Conservation (phyloP, 208 protist species). For the Lotmaria passim region DNA sequence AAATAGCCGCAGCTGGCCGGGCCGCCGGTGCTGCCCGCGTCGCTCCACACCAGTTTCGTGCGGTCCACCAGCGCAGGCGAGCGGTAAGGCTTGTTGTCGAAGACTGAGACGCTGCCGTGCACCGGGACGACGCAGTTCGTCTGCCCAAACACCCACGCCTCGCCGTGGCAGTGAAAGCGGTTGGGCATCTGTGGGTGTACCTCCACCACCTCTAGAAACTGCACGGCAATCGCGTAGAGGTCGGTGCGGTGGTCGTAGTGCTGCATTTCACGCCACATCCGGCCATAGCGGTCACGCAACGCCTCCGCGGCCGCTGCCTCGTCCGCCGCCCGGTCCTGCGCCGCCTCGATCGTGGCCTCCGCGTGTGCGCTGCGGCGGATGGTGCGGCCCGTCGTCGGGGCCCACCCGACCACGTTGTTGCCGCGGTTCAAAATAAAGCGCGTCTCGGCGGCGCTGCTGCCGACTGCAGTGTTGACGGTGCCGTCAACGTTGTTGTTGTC, state of each 20-base stretch:
- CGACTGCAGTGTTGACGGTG: not conserved
- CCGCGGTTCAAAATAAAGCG: conserved; percentile 34
- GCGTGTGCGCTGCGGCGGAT: conserved; percentile 11
- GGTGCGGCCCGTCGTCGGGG: conserved; percentile 23
- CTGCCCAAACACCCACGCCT: conserved; percentile 69
- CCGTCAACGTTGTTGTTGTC: not conserved
- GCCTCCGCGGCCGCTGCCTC: conserved; percentile 7
- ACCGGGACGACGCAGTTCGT: conserved; percentile 26
- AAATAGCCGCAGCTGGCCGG: conserved; percentile 42
- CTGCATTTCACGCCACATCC: conserved; percentile 42
- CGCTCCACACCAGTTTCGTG: conserved; percentile 53
- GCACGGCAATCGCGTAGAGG: conserved; percentile 56
- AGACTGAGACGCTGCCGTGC: conserved; percentile 28
- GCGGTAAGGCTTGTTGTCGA: conserved; percentile 52
- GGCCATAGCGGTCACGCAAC: conserved; percentile 30
- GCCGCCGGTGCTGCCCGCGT: conserved; percentile 1
- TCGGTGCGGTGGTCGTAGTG: conserved; percentile 35
- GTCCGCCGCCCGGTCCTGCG: conserved; percentile 5
- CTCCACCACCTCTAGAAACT: conserved; percentile 63
- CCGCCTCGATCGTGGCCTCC: not conserved
- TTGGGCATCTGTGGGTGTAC: conserved; percentile 66
- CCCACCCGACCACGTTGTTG: conserved; percentile 49
- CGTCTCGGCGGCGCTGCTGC: conserved; percentile 5
- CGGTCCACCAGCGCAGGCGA: conserved; percentile 59
- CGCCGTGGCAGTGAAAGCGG: conserved; percentile 71